Base-by-base conservation (phyloP, 2,329 filamentous ascomycete species). In the Emergomyces orientalis region DNA sequence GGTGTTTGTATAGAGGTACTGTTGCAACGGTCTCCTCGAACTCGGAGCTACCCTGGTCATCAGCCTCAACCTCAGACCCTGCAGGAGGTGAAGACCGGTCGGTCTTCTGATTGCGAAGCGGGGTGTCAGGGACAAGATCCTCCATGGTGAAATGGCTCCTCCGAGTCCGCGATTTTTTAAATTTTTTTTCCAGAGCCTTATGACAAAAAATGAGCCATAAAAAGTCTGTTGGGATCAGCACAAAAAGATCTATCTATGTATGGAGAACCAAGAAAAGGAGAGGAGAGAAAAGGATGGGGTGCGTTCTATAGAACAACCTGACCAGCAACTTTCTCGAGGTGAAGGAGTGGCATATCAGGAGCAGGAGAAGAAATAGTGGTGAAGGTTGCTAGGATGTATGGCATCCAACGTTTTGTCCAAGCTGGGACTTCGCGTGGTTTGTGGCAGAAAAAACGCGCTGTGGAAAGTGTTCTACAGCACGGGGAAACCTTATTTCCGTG, bases 1-100 rank as follows among this genome's bases (percentile, higher is more conserved):
- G 47, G 11, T 54, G 63, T 43, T 55, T 65, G 63, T 64, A 68
- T 68, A 79, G 64, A 69, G 82, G 78, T 65, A 81, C 64, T 13
- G 80, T 82, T 64, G 77, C 78, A 60, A 81, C 70, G 13, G 80
- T 82, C 64, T 83, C 78, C 68, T 79, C 70, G 62, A 74, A 73
- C 30, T 66, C 69, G 51, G 75, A 76, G 62, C 49, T 61, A 19
- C 34, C 51, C n/a, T 52, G 47, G 19, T 61, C 60, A 41, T 81
- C 70, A 14, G 65, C 63, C 59, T 66, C 67, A 37, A 61, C 59
- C 25, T 54, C 58, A 19, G 68, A 67, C 3, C 22, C 41, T n/a
- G n/a, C 49, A 54, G 25, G 39, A 64, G 34, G 25, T 61, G 37
- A 56, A 69, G 68, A 60, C 70, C 70, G 63, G 68, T 68, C 60